Base-by-base conservation (phyloP, 1,284 basidiomycete genomes). In the Rhodotorula sp. region DNA sequence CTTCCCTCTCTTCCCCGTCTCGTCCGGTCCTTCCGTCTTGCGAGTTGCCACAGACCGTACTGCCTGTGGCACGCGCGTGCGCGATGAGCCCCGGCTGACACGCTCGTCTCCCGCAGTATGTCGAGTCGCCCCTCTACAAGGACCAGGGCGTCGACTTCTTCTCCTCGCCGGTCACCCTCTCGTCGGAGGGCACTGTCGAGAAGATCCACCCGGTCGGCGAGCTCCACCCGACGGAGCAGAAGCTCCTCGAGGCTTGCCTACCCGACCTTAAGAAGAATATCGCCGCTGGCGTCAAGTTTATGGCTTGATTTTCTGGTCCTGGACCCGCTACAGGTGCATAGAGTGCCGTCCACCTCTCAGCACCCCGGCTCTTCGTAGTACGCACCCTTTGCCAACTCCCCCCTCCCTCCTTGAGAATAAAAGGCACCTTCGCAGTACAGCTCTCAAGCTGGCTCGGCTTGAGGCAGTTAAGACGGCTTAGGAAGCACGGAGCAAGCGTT, bases 231-330 rank as follows among this genome's bases (percentile, higher is more conserved):
- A 87, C 90, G 81, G 94, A 97, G 85, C 82, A 95, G 86, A 88
- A 90, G 82, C 87, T 96, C 73, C 85, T 97, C 80, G 90, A 89
- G 58, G 93, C 90, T 62, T 92, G 90, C 86, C 82, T 96, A 81
- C 92, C 93, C 75, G 93, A 95, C 81, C 81, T 80, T 75, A 79
- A 79, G 44, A 94, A 93, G 88, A 97, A 97, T 89, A 95, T 97
- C 80, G 61, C 25, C 9, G 64, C 69, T n/a, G 69, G 69, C 10
- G 56, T 48, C 21, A 62, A 59, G 32, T 70, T 66, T 55, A 66
- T 70, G 21, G 44, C 44, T 44, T 19, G 44, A 44, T 44, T 44
- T 44, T 4, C 15, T 32, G 29, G 51, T 32, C 19, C 25, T 56
- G n/a, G 21, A 54, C 9, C 46, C 29, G 22, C 21, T n/a, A 3